Conservation (phyloP, 2,329 filamentous ascomycete genomes). For the Tolypocladium pustulatum region DNA sequence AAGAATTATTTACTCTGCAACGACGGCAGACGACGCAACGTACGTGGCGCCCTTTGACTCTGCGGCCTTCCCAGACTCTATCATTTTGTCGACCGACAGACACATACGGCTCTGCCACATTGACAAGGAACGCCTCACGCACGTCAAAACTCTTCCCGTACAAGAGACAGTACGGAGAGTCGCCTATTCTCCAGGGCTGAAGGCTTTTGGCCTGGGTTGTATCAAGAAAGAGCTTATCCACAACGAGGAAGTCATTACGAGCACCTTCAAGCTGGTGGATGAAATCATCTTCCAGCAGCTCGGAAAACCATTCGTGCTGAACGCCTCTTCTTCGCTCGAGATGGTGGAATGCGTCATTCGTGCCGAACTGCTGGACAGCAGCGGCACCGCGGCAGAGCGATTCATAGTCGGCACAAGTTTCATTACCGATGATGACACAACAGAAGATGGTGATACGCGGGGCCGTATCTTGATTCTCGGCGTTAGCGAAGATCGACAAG, state of each 20-base stretch:
- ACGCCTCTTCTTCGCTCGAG: conserved; percentile 42
- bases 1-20: conserved; percentile 82
- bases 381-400: conserved; percentile 53
- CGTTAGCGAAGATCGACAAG: conserved; percentile 61
- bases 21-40: conserved; percentile 78
- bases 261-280: conserved; percentile 81
- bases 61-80: conserved; percentile 67
- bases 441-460: conserved; percentile 34
- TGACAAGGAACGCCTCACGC: conserved; percentile 76
- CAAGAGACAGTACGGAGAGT: conserved; percentile 77
- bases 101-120: conserved; percentile 73
- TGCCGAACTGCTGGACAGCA: conserved; percentile 54
- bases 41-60: conserved; percentile 76
- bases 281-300: conserved; percentile 78
- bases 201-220: conserved; percentile 78
- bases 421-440: conserved; percentile 48
- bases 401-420: conserved; percentile 90
- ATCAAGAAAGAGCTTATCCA: conserved; percentile 62
- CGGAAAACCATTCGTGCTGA: conserved; percentile 55
- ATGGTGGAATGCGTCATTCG: conserved; percentile 78
- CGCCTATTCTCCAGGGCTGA: conserved; percentile 69
- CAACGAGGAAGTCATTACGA: conserved; percentile 65
- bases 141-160: conserved; percentile 71
- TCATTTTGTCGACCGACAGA: conserved; percentile 67
- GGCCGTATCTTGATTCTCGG: conserved; percentile 82